Percentiles rank a stretch among this genome's conserved stretches.
phyloP scores from a whole-genome alignment of 352 stramenopile species.

The Phytophthora rubi region DNA sequence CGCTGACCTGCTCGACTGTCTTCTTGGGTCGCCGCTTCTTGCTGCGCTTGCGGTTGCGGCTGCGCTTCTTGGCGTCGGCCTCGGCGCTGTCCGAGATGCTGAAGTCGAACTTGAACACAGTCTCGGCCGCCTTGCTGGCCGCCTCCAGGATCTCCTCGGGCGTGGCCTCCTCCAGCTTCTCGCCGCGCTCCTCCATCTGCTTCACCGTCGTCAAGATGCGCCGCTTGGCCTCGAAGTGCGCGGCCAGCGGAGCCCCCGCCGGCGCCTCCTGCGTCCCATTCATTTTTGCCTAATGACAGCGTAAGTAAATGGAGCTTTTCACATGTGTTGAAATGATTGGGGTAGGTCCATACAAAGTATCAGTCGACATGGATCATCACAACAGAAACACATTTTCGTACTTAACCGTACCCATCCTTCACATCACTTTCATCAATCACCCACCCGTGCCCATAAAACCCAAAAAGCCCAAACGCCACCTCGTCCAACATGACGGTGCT shows the following conservation, averaged over 20 bases:
- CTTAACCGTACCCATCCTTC: neutral
- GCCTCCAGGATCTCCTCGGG: constrained; percentile 40
- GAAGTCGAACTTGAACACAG: constrained; percentile 67
- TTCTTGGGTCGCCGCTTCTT: constrained; percentile 35
- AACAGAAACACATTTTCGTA: neutral
- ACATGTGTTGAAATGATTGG: neutral
- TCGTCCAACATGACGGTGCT: constrained; percentile 65
- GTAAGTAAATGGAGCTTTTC: constrained; percentile 3
- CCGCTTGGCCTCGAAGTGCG: constrained; percentile 61
- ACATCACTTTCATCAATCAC: too few species aligned
- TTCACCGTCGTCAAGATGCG: constrained; percentile 41
- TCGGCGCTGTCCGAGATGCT: constrained; percentile 20
- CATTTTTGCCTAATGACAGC: constrained; percentile 21
- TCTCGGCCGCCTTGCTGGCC: constrained; percentile 29
- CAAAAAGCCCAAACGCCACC: neutral
- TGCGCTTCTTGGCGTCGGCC: constrained; percentile 28
- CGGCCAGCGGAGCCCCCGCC: constrained; percentile 36
- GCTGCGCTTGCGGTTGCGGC: constrained; percentile 40
- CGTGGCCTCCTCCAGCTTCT: constrained; percentile 44
- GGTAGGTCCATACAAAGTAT: neutral
- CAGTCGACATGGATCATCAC: neutral
- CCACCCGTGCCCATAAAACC: too few species aligned
- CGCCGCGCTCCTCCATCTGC: constrained; percentile 33
- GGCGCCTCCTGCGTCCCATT: constrained; percentile 33
- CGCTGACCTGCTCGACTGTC: constrained; percentile 4